These are phyloP conservation scores for Trichosporon coremiiforme DNA, from an alignment of 1,284 basidiomycete species.

Conservation along the genomic window DNA sequence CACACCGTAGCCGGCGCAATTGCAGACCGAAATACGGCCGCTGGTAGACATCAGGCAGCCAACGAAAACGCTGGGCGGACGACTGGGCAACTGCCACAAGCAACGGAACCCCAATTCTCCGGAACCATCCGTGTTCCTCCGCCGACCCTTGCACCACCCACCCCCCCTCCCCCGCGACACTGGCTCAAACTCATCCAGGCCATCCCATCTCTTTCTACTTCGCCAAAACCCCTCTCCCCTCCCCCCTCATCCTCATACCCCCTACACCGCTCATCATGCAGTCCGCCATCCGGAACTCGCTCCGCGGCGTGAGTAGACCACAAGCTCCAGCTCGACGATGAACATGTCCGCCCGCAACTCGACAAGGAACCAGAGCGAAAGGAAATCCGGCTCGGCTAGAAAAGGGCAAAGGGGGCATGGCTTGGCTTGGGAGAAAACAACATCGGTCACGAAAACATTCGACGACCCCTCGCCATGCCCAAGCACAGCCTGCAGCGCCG, in stretches of 20 bases:
- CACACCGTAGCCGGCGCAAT: conserved; percentile 1
- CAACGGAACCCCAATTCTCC: conserved; percentile 7
- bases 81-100: neutral
- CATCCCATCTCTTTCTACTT: conserved; percentile 29
- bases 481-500: neutral
- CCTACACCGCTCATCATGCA: conserved; percentile 65
- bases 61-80: conserved; percentile 3
- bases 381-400: neutral
- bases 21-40: conserved; percentile 17
- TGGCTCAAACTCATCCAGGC: conserved; percentile 17
- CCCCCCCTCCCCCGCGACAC: conserved; percentile 20
- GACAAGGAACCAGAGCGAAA: neutral
- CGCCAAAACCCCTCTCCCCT: conserved; percentile 59
- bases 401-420: neutral
- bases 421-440: neutral
- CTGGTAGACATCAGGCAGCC: neutral
- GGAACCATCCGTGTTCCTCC: conserved; percentile 17
- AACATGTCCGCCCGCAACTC: too few relatives aligned
- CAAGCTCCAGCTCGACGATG: neutral
- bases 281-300: conserved; percentile 80
- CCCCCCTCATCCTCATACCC: conserved; percentile 57
- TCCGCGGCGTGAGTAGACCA: conserved; percentile 47
- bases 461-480: neutral
- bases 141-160: conserved; percentile 16
- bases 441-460: neutral